These are phyloP conservation scores for Vaccinium corymbosum DNA, from an alignment of 148 eudicot genomes.

Conservation along the genomic window DNA sequence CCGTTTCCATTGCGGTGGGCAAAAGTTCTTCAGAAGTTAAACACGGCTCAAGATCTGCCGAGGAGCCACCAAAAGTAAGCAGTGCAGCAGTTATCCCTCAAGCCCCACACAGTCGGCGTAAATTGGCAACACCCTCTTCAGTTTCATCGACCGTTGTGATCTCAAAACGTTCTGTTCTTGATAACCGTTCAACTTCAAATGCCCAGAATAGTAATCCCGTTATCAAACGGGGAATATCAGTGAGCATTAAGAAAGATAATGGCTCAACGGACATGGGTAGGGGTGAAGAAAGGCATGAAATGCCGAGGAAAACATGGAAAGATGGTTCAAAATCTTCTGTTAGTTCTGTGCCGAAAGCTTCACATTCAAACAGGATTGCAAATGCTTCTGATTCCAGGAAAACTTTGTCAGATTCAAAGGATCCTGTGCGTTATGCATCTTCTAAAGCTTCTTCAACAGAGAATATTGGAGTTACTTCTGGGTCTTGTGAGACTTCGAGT, in stretches of 20 bases:
- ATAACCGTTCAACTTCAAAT: conserved; percentile 33
- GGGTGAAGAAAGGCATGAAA: conserved; percentile 43
- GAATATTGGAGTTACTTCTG: conserved; percentile 27
- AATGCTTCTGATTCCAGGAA: conserved; percentile 42
- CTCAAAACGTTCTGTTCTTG: conserved; percentile 46
- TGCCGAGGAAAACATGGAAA: conserved; percentile 41
- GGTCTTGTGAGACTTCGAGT: conserved; percentile 40
- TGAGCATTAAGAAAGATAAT: conserved; percentile 45
- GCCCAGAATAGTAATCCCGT: conserved; percentile 31
- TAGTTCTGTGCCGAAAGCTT: conserved; percentile 39
- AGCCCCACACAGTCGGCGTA: conserved; percentile 40
- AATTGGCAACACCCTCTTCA: conserved; percentile 38
- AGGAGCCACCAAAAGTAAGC: conserved; percentile 35
- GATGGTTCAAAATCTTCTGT: conserved; percentile 48
- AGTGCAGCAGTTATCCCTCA: conserved; percentile 26
- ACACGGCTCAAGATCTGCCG: conserved; percentile 30
- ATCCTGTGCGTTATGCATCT: conserved; percentile 38
- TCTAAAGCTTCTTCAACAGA: conserved; percentile 46
- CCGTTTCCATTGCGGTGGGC: conserved; percentile 27
- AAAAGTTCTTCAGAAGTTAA: conserved; percentile 36
- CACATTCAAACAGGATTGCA: conserved; percentile 42
- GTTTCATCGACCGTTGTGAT: conserved; percentile 30
- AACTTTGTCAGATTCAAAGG: conserved; percentile 50
- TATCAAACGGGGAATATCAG: conserved; percentile 38
- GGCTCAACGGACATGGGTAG: conserved; percentile 23